Percentiles rank a stretch among this genome's conserved stretches.
These are phyloP conservation scores for Sambucus nigra DNA, from an alignment of 129 eudicot genomes.

Conservation along the genomic window DNA sequence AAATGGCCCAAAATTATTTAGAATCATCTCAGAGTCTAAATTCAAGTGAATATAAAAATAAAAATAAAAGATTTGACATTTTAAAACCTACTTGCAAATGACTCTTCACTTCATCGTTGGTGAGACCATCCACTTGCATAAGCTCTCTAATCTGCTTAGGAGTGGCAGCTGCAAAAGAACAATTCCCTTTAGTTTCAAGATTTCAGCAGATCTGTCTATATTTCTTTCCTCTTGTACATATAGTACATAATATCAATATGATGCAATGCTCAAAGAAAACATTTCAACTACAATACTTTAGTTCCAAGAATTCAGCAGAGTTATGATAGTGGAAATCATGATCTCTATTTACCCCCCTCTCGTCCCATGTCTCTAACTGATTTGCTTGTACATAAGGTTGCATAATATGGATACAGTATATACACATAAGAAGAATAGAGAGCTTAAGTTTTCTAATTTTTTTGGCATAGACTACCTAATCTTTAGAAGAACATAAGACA, in stretches of 20 bases:
- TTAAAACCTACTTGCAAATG: slow-evolving; percentile 74
- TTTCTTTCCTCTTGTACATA: too few species aligned
- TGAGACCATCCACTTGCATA: slow-evolving; percentile 88
- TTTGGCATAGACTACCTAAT: too few species aligned
- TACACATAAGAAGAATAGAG: neutral
- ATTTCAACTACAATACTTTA: too few species aligned
- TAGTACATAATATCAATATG: too few species aligned
- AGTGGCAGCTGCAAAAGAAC: slow-evolving; percentile 58
- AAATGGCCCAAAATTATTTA: slow-evolving; percentile 4
- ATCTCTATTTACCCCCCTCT: too few species aligned
- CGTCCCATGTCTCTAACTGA: too few species aligned
- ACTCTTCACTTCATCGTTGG: slow-evolving; percentile 96
- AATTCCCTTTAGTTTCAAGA: neutral
- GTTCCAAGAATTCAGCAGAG: too few species aligned
- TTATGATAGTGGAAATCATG: too few species aligned
- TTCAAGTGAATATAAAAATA: neutral
- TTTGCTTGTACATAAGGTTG: too few species aligned
- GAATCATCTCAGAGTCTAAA: neutral
- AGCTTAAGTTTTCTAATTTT: neutral
- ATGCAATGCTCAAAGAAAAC: too few species aligned
- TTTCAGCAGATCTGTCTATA: too few species aligned
- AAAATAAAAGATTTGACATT: neutral
- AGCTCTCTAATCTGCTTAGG: slow-evolving; percentile 95
- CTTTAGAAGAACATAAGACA: neutral
- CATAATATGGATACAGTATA: too few species aligned